phyloP scores from a whole-genome alignment of 2,329 filamentous ascomycete genomes.

The Tympanopsis confertula region DNA sequence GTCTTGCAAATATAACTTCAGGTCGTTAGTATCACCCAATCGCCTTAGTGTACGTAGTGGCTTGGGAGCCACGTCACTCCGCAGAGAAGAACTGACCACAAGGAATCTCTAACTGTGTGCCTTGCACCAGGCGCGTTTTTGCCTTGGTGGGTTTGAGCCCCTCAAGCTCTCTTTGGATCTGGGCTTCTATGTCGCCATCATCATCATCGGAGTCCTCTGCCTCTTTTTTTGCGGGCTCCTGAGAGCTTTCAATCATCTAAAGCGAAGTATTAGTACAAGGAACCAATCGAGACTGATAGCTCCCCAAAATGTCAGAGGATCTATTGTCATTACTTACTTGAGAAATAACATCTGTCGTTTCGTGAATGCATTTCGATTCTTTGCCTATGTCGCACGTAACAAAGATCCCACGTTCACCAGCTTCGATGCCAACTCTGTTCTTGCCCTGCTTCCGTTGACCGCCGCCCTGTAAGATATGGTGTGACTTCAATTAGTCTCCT shows the following conservation, averaged over 20 bases:
- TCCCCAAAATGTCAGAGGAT: not conserved
- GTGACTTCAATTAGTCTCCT: not conserved
- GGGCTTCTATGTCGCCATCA: constrained; percentile 42
- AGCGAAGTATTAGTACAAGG: not conserved
- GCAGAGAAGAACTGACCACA: not conserved
- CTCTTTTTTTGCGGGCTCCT: constrained; percentile 5
- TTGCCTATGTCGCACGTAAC: constrained; percentile 49
- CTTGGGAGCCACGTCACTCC: too few species aligned
- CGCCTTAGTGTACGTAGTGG: too few species aligned
- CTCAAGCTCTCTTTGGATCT: constrained; percentile 45
- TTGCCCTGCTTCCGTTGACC: constrained; percentile 13
- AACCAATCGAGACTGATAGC: not conserved
- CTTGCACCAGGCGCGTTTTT: constrained; percentile 32
- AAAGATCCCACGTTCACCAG: constrained; percentile 50
- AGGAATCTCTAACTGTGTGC: constrained; percentile 39
- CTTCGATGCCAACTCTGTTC: constrained; percentile 22
- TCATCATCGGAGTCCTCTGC: constrained; percentile 19
- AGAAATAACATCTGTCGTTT: constrained; percentile 43
- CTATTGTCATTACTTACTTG: constrained; percentile 26
- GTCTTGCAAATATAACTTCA: constrained; percentile 45
- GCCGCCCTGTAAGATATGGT: constrained; percentile 11
- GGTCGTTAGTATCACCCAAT: constrained; percentile 3
- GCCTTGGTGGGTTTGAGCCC: constrained; percentile 33
- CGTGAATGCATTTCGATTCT: constrained; percentile 45
- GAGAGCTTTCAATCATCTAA: constrained; percentile 3